A percentile compares a stretch with the other conserved stretches of the same genome.
phyloP scores from a whole-genome alignment of 2,329 filamentous ascomycete species.

The Xylariaceae sp. region DNA sequence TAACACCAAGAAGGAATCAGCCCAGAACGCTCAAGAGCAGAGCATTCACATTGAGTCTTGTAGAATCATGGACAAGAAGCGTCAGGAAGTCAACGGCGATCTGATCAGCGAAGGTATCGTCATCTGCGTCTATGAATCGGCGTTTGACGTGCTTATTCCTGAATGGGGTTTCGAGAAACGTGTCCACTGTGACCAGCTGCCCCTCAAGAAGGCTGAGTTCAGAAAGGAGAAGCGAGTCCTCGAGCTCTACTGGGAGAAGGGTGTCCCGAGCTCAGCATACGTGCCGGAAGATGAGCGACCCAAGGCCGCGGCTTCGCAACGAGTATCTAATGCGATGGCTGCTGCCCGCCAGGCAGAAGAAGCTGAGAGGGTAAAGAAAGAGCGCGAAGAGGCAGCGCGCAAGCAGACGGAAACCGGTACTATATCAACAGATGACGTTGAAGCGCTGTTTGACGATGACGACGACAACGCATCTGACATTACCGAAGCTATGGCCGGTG shows the following conservation, averaged over 20 bases:
- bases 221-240: slow-evolving; percentile 92
- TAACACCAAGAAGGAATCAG: slow-evolving; percentile 99
- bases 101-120: slow-evolving; percentile 95
- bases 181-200: slow-evolving; percentile 96
- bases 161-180: slow-evolving; percentile 99
- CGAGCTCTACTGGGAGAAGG: slow-evolving; percentile 99
- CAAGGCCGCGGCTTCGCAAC: slow-evolving; percentile 70
- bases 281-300: slow-evolving; percentile 95
- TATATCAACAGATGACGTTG: slow-evolving; percentile 86
- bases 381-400: slow-evolving; percentile 84
- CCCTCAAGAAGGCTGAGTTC: slow-evolving; percentile 98
- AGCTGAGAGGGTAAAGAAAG: slow-evolving; percentile 74
- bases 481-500: slow-evolving; percentile 87
- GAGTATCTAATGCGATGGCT: slow-evolving; percentile 69
- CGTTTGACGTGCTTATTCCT: slow-evolving; percentile 95
- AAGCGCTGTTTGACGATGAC: slow-evolving; percentile 93
- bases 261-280: slow-evolving; percentile 91
- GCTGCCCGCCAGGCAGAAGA: slow-evolving; percentile 78
- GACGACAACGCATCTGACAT: slow-evolving; percentile 84
- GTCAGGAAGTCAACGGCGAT: slow-evolving; percentile 81
- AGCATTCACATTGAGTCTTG: slow-evolving; percentile 98
- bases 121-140: slow-evolving; percentile 95
- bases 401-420: slow-evolving; percentile 94
- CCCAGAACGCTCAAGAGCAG: slow-evolving; percentile 95
- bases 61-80: slow-evolving; percentile 89